Evolutionary conservation across 257 asterid genomes (phyloP).

Genomic region (Mentha longifolia): DNA sequence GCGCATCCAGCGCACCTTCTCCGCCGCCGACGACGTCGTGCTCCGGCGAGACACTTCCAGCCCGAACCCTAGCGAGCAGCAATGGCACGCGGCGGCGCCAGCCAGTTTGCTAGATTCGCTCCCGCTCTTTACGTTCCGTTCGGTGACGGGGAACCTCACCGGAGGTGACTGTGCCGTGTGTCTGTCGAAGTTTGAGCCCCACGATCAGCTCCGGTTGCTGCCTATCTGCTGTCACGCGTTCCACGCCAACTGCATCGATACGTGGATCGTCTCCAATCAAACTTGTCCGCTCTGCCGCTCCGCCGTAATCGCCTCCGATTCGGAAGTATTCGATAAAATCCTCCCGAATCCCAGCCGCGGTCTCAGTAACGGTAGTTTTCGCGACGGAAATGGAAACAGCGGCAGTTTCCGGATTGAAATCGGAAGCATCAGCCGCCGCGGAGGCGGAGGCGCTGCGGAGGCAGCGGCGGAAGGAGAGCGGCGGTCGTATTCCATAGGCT

Average conservation of each 20-base stretch:
- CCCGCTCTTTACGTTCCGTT: conserved; percentile 69
- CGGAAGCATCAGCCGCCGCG: conserved; percentile 75
- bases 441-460: conserved; percentile 34
- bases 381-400: conserved; percentile 39
- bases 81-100: conserved; percentile 33
- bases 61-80: conserved; percentile 24
- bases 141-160: conserved; percentile 59
- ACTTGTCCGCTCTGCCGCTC: conserved; percentile 94
- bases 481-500: conserved; percentile 76
- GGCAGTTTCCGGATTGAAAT: conserved; percentile 79
- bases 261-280: conserved; percentile 77
- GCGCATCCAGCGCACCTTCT: conserved; percentile 51
- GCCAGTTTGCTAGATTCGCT: conserved; percentile 53
- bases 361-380: neutral
- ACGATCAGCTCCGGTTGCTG: conserved; percentile 70
- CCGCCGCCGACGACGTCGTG: conserved; percentile 57
- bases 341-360: conserved; percentile 34
- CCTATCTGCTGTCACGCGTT: conserved; percentile 96
- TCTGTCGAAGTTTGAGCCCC: conserved; percentile 68
- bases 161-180: conserved; percentile 95
- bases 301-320: conserved; percentile 61
- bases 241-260: conserved; percentile 79
- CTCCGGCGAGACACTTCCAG: conserved; percentile 31
- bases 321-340: conserved; percentile 54
- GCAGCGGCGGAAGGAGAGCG: conserved; percentile 43